Evolutionary conservation across 2,329 filamentous ascomycete species (phyloP), one percentile per base, ranked within the genome.

Genomic region (Aspergillus japonicus): DNA sequence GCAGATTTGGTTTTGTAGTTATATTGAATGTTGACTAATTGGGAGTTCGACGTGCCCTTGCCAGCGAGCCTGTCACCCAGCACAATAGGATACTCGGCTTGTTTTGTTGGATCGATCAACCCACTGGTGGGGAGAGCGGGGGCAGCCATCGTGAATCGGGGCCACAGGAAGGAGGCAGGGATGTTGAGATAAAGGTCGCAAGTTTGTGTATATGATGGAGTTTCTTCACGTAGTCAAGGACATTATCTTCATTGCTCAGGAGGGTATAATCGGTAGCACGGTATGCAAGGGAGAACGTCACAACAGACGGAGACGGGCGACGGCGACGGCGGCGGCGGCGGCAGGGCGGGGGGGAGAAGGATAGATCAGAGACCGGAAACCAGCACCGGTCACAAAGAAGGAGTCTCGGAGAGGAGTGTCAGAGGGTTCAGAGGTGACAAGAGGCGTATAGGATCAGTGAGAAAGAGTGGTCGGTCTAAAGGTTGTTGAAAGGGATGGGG

Each of bases 71-170:
- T 73, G 49, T 79, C 77, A 16, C 79, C 78, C 54, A 81, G 69
- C 26, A 80, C 67, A 62, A 81, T 77, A 23, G 78, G 77, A 64
- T 80, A 81, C 55, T 80, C 79, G 53, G 74, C 78, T 56, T 76
- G 75, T 61, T 78, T 78, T 58, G 76, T 75, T 35, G 77, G 77
- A 66, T 80, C 77, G 62, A 79, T 74, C 69, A 76, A 66, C 50
- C 69, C 68, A 58, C 66, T 69, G 58, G 69, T 61, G 23, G 72
- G 66, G 48, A 73, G 57, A 26, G 72, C 65, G 61, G 73, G 72
- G 65, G 70, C 64, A 54, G 73, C 70, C 71, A 76, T 75, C 58
- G 57, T 57, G 60, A 63, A 50, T 58, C 44, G 42, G 62, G 51
- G 59, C 63, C 24, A 60, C 31, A 19, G 49, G 21, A 24, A 44